Evolutionary conservation across 2,329 filamentous ascomycete genomes (phyloP).

Genomic region (Aspergillus novofumigatus): DNA sequence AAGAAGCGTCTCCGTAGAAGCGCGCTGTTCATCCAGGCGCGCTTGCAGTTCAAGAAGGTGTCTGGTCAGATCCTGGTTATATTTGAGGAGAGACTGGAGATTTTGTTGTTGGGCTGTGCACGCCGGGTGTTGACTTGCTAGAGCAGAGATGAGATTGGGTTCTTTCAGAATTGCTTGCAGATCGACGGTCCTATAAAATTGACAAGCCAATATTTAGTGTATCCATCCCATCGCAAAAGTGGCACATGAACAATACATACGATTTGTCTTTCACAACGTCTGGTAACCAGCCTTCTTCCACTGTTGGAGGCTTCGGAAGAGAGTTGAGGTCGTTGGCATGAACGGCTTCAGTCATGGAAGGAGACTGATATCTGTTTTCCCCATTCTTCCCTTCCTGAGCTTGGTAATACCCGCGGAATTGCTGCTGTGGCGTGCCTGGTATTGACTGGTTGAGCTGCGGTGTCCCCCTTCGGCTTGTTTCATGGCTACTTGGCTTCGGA

Average conservation of each 20-base stretch:
- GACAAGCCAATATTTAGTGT: constrained; percentile 1
- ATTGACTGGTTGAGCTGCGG: constrained; percentile 49
- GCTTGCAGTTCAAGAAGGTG: constrained; percentile 41
- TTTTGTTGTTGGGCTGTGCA: constrained; percentile 61
- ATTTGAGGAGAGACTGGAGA: constrained; percentile 61
- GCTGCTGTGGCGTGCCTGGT: constrained; percentile 41
- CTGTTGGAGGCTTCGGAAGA: constrained; percentile 27
- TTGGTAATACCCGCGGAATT: constrained; percentile 24
- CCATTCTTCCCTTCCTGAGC: constrained; percentile 8
- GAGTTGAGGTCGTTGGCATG: constrained; percentile 12
- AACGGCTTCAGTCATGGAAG: constrained; percentile 8
- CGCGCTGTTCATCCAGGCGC: constrained; percentile 53
- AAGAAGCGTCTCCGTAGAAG: constrained; percentile 72
- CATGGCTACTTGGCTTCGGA: constrained; percentile 67
- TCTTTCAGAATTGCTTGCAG: constrained; percentile 76
- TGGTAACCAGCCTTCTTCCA: constrained; percentile 71
- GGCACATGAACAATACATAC: constrained; percentile 47
- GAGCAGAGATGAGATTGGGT: constrained; percentile 65
- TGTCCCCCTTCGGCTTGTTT: constrained; percentile 63
- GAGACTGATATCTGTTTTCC: constrained; percentile 4
- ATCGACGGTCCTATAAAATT: constrained; percentile 26
- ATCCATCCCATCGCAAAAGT: neutral
- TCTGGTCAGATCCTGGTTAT: constrained; percentile 67
- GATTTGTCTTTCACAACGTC: constrained; percentile 73
- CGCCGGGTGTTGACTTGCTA: constrained; percentile 73